phyloP scores from a whole-genome alignment of 331 rosid species.

The Malus hybrid region DNA sequence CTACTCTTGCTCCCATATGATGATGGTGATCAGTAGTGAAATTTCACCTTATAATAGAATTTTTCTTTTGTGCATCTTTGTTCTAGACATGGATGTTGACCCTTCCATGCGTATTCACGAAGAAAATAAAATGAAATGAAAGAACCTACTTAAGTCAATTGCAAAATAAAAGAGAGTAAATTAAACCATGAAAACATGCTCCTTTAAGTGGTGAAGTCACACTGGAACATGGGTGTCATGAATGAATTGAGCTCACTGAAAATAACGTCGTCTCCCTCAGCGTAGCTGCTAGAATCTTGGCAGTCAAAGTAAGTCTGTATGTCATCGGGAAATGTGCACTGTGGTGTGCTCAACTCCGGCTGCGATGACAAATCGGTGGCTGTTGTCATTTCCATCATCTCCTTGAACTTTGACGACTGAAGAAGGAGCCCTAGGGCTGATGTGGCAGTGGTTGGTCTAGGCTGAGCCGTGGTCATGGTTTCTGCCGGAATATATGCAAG shows the following conservation, averaged over 20 bases:
- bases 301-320: slow-evolving; percentile 32
- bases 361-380: neutral
- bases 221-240: slow-evolving; percentile 26
- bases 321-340: slow-evolving; percentile 27
- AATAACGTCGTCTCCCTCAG: slow-evolving; percentile 22
- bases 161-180: neutral
- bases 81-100: neutral
- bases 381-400: slow-evolving; percentile 41
- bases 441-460: slow-evolving; percentile 24
- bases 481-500: slow-evolving; percentile 2
- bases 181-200: neutral
- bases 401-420: slow-evolving; percentile 40
- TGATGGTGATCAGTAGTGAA: neutral
- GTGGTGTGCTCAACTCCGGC: neutral
- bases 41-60: neutral
- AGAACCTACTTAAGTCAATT: neutral
- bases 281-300: slow-evolving; percentile 20
- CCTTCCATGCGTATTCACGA: slow-evolving; percentile 3
- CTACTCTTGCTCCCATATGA: neutral
- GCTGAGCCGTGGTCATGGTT: slow-evolving; percentile 2
- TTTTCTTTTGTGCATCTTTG: neutral
- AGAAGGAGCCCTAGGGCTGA: slow-evolving; percentile 41
- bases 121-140: neutral
- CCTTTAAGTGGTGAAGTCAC: slow-evolving; percentile 17
- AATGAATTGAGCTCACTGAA: slow-evolving; percentile 34